These are phyloP conservation scores for Monilinia vaccinii-corymbosi DNA, from an alignment of 2,329 filamentous ascomycete species.

Conservation along the genomic window DNA sequence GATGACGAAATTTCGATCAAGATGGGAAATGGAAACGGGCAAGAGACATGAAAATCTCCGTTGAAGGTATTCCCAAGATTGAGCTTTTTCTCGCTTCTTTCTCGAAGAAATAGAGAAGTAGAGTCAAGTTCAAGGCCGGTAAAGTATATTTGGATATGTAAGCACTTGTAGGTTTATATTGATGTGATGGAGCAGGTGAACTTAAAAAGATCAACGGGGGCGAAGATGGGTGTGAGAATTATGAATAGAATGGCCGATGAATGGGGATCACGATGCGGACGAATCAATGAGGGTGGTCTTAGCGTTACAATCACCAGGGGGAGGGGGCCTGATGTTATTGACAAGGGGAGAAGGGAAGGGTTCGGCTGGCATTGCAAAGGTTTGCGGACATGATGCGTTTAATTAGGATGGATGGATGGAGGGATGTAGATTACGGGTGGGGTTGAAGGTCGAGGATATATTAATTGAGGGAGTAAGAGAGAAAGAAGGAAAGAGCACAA, in stretches of 20 bases:
- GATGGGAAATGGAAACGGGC: not conserved
- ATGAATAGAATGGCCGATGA: not conserved
- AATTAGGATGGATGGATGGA: not conserved
- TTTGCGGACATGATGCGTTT: not conserved
- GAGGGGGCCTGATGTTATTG: too few relatives aligned
- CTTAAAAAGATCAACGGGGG: too few relatives aligned
- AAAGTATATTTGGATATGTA: too few relatives aligned
- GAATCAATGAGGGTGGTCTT: not conserved
- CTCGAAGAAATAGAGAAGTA: not conserved
- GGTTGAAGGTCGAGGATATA: not conserved
- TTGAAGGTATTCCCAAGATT: not conserved
- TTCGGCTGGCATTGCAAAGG: not conserved
- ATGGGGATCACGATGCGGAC: too few relatives aligned
- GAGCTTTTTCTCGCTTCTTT: not conserved
- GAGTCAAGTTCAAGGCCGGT: too few relatives aligned
- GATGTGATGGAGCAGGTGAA: too few relatives aligned
- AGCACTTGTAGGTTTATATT: too few relatives aligned
- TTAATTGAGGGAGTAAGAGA: not conserved
- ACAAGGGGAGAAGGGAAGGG: not conserved
- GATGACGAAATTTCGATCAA: not conserved
- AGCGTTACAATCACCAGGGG: constrained; percentile 6
- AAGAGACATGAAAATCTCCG: too few relatives aligned
- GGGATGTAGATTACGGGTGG: not conserved
- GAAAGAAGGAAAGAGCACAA: not conserved
- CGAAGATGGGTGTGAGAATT: too few relatives aligned